phyloP scores from a whole-genome alignment of 495 filamentous ascomycete genomes.

The Aspergillus avenaceus region DNA sequence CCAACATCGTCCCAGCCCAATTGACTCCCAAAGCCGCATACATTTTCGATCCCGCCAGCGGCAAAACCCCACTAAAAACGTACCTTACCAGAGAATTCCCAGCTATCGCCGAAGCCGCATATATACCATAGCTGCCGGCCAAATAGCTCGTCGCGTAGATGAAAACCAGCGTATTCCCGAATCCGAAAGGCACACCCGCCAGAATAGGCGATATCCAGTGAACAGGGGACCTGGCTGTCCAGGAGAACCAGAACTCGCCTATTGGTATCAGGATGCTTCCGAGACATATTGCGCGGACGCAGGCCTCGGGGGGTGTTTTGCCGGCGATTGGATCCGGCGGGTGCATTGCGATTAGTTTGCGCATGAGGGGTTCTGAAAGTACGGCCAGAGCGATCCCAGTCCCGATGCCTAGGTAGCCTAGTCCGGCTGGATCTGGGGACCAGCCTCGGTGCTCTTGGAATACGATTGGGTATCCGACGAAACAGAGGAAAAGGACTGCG shows the following conservation, averaged over 20 bases:
- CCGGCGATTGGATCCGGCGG: constrained; percentile 66
- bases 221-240: constrained; percentile 64
- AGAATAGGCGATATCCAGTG: constrained; percentile 69
- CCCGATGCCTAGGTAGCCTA: constrained; percentile 69
- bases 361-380: constrained; percentile 56
- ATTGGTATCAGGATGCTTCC: constrained; percentile 60
- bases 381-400: constrained; percentile 62
- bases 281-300: constrained; percentile 61
- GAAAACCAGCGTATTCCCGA: constrained; percentile 66
- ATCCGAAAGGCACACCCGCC: constrained; percentile 68
- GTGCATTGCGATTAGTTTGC: constrained; percentile 58
- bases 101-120: constrained; percentile 66
- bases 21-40: constrained; percentile 60
- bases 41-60: constrained; percentile 65
- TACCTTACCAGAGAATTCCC: constrained; percentile 63
- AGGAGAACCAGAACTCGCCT: constrained; percentile 69
- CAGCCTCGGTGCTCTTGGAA: constrained; percentile 68
- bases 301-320: constrained; percentile 59
- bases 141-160: constrained; percentile 71
- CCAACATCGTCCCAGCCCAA: constrained; percentile 72
- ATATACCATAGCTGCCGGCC: constrained; percentile 66
- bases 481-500: constrained; percentile 67
- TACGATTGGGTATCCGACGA: constrained; percentile 69
- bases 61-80: constrained; percentile 57
- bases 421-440: constrained; percentile 58